Conservation (phyloP, 257 asterid species). For the Fraxinus americana region DNA sequence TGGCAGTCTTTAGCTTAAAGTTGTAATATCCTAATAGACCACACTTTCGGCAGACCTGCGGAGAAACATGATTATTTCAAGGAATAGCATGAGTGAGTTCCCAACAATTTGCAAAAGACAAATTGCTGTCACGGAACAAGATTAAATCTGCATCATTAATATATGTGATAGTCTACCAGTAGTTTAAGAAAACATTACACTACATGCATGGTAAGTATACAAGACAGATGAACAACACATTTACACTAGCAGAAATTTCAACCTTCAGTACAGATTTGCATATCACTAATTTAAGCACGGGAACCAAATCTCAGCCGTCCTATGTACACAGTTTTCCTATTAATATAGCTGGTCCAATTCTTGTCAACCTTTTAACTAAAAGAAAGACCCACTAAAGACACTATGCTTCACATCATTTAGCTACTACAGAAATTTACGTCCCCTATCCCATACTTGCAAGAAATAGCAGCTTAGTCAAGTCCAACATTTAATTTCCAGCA, state of each 20-base stretch:
- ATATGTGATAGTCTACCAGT: background rate
- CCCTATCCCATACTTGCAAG: background rate
- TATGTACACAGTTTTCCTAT: background rate
- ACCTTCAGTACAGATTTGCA: background rate
- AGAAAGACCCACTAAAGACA: background rate
- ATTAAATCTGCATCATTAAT: background rate
- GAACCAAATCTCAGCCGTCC: background rate
- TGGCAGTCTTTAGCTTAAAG: conserved; percentile 64
- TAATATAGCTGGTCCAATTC: background rate
- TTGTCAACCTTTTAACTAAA: background rate
- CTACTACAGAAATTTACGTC: too few species aligned
- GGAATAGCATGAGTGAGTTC: conserved; percentile 1
- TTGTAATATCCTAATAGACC: conserved; percentile 89
- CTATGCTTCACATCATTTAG: background rate
- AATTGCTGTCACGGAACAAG: background rate
- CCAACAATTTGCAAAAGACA: background rate
- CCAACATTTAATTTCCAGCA: background rate
- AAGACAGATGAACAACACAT: background rate
- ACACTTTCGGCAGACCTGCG: conserved; percentile 87
- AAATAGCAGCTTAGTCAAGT: background rate
- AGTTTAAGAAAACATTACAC: background rate
- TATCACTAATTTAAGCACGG: background rate
- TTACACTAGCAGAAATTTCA: background rate
- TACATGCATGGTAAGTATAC: background rate
- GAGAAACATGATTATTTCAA: conserved; percentile 18